Evolutionary conservation across 352 stramenopile genomes (phyloP), one percentile per base, ranked within the genome.

Genomic region (Globisporangium spiculum): DNA sequence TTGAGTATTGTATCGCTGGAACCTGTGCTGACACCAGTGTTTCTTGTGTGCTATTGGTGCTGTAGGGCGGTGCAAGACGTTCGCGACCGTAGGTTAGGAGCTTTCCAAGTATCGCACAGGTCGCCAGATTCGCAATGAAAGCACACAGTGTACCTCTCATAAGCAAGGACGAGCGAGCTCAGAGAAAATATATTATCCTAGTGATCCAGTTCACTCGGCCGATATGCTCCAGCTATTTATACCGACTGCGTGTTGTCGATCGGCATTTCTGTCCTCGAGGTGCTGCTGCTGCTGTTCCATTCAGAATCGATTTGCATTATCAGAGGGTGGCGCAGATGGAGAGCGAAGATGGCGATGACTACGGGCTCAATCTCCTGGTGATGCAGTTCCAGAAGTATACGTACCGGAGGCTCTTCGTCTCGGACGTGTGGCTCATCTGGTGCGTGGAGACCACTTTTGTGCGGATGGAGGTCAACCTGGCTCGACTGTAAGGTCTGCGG

Each of bases 301-400:
- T 10, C 54, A 59, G 24, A 14, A 38, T 26, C 26, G 53, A 36
- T 22, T 34, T 16, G 12, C 36, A 16, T 44, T 44, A 44, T 5
- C 36, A 44, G 1, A 44, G 16, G 26, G 46, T 48, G 38, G 14
- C 0, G 12, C 22, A 36, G 46, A 66, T 58, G 46, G 32, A 20
- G 48, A 18, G 26, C 22, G 38, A 61, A 53, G 48, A 53, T 4
- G 57, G 69, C 3, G 59, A 68, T 4, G 58, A 85, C 62, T 70
- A 77, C 14, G 74, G 78, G 68, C 61, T 71, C 34, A 73, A 87
- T 34, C 66, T 90, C 1, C 58, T 91, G 9, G 76, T 76, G n/a
- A 84, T 86, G 73, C 74, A 89, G 66, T 87, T 89, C 72, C 81
- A 85, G 30, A 75, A 76, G 66, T 79, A 74, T 56, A 73, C 84